Evolutionary conservation across 805 yeast genomes (phyloP), one percentile per base, ranked within the genome.

Genomic region (Candida cerambycidarum): DNA sequence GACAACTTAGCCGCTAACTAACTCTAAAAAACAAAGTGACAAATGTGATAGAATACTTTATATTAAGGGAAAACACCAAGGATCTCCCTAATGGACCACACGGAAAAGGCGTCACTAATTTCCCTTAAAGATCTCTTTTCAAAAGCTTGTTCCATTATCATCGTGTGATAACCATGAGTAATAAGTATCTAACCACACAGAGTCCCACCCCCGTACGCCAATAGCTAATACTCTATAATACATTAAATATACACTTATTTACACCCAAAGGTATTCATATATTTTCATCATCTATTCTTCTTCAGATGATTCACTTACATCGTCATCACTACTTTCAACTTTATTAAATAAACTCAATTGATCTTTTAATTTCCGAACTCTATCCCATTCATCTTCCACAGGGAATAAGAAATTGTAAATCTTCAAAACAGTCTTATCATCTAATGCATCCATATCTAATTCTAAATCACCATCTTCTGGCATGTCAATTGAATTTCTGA

Each of bases 371-470:
- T 86, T 83, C 51, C 86, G 89, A 54, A 92, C 71, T 64, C 89
- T 72, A 41, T 64, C 73, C 24, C 61, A 59, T 47, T 60, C 63
- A 12, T 59, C 59, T 24, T 61, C 60, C 15, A 63, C 48, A 28
- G 73, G 74, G 49, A 70, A 69, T 52, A 93, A 89, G 54, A 84
- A 86, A 61, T 85, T 83, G 73, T 89, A 92, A 49, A 93, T 71
- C 57, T 87, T 86, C 60, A 87, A 67, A 42, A 92, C 76, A 1
- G 97, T 90, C 32, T 79, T 70, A 51, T 88, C 89, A 55, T 88
- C 96, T 53, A 93, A 75, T 64, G 85, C 85, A 61, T 93, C 97
- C 82, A 93, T 85, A 64, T 93, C 99, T 46, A 93, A 76, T 71
- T 93, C 99, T 47, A 93, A 93, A 69, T 69, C 74, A 47, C 93